Base-by-base conservation (phyloP, 345 rosid species). In the Limnanthes douglasii region DNA sequence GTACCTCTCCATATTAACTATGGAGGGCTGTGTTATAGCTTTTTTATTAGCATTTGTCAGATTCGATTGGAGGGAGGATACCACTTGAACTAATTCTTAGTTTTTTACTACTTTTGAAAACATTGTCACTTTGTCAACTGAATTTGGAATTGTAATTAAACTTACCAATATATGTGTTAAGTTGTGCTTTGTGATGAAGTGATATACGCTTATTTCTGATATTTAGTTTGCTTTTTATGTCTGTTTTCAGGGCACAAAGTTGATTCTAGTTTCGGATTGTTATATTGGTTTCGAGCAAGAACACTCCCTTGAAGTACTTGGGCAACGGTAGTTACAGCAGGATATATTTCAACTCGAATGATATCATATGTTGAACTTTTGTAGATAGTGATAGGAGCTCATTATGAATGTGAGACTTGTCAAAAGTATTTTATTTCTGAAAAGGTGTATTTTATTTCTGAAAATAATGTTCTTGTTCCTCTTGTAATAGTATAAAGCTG, bases 211-310 rank as follows among this genome's bases (percentile, higher is more conserved):
- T 12, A 4, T 8, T 24, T 18, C 2, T 29, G 11, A 37, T 8
- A 11, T 27, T 7, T 8, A 9, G 20, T 15, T 29, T 18, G 26
- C 33, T 11, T 34, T 17, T 14, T 11, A 11, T 14, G 48, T 3
- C 43, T 18, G 27, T 15, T 51, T 43, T 16, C 92, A 84, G 97
- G 92, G 76, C 34, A 55, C 69, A 42, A 83, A 76, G 50, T 52
- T 88, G 43, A 54, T 74, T 38, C 25, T 84, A 37, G 71, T 88
- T 51, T 88, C 98, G 5, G 98, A 88, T 61, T 88, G 94, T 60
- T 88, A 90, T 60, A 29, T 90, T 45, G 92, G 98, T 43, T 72
- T 69, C 46, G 92, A 90, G 19, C 92, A 66, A 68, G 94, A 77
- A 47, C 62, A 73, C 48, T 62, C 81, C 37, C 54, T 88, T 22